Evolutionary conservation across 2,329 filamentous ascomycete species (phyloP), one percentile per base, ranked within the genome.

Genomic region (Alternaria longipes): DNA sequence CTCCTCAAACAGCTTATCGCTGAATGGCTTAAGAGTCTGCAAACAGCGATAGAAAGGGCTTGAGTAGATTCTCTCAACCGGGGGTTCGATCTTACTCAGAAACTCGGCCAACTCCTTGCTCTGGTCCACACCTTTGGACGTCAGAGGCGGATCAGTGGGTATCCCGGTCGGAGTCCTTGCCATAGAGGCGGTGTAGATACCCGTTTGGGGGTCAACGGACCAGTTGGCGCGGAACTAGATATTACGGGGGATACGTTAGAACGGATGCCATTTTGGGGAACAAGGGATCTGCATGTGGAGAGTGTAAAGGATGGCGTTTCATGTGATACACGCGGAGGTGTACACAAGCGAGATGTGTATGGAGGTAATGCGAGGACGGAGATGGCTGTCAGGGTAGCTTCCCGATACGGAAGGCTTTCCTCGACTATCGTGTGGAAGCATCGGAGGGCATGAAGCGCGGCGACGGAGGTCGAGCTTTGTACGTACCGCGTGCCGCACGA

Each of bases 161-260:
- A 97, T 93, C 54, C 92, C 91, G 6, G 95, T 98, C 1, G 95
- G 94, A 38, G 92, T 93, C 42, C 85, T 66, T 50, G 63, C 88
- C 60, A 84, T 84, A 32, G 84, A 84, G 24, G 91, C 84, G 55
- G 85, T 86, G 82, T 98, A 98, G 69, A 85, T 85, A 54, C 95
- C 94, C 38, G 92, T 94, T 63, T 85, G 82, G 46, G 89, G 88
- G 80, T 98, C 90, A 62, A 98, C 92, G 44, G 88, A 87, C 93
- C 94, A 98, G 77, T 91, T 93, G 66, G 91, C 90, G 64, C 95
- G 93, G 80, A 97, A 97, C 94, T 76, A 68, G 56, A 63, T n/a
- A 54, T 42, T 49, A 62, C 52, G 45, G 47, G 59, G 51, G 30
- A 45, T 45, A 58, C 53, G 67, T 70, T 68, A 73, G 67, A 66